Conservation (phyloP, 345 rosid species). For the Chamaenerion angustifolium region DNA sequence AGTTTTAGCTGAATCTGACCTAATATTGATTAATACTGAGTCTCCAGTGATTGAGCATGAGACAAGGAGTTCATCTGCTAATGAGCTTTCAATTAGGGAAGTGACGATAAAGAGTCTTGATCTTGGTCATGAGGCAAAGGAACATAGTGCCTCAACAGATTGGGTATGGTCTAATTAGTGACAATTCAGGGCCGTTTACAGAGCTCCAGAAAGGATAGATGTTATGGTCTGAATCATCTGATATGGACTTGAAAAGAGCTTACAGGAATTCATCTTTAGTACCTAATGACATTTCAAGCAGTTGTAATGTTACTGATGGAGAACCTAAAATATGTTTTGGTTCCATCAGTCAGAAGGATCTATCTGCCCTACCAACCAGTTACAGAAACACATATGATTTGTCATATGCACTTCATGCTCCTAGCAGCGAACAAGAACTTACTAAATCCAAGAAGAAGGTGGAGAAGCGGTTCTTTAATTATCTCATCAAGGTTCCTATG, state of each 20-base stretch:
- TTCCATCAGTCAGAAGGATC: slow-evolving; percentile 7
- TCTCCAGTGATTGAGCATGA: no score
- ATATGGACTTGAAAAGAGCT: slow-evolving; percentile 4
- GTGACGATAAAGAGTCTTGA: no score
- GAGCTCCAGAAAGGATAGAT: no score
- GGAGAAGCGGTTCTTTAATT: slow-evolving; percentile 31
- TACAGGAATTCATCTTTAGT: slow-evolving; percentile 13
- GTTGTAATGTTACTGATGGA: slow-evolving; percentile 1
- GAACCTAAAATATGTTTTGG: slow-evolving; percentile 8
- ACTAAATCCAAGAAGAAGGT: slow-evolving; percentile 18
- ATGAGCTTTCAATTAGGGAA: no score
- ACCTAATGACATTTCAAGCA: slow-evolving; percentile 10
- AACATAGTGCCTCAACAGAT: no score
- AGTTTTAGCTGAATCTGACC: no score
- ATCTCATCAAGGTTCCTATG: no score
- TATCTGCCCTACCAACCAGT: slow-evolving; percentile 7
- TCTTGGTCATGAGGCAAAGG: no score
- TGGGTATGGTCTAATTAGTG: no score
- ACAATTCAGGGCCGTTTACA: no score
- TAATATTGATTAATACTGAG: no score
- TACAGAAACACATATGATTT: slow-evolving; percentile 6
- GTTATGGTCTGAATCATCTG: slow-evolving; percentile 3
- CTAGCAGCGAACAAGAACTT: not conserved
- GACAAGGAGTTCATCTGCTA: no score
- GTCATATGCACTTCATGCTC: not conserved